Conservation (phyloP, 1,139 yeast species). For the Yamadazyma friedrichii region DNA sequence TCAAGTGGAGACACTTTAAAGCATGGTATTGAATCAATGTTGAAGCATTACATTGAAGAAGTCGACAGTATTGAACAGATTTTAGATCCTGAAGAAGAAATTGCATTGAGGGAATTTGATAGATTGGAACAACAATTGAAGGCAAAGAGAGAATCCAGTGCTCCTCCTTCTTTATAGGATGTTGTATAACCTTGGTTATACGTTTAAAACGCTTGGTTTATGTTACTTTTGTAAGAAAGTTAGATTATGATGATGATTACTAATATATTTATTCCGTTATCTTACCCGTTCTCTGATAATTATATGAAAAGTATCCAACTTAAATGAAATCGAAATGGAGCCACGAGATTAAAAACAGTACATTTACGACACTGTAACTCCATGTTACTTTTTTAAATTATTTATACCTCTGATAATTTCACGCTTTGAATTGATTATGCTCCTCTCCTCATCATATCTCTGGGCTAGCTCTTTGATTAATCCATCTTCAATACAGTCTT, state of each 20-base stretch:
- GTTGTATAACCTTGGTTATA: background rate
- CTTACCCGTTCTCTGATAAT: too few species aligned
- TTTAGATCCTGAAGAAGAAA: slow-evolving; percentile 45
- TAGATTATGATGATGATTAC: slow-evolving; percentile 2
- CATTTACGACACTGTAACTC: too few species aligned
- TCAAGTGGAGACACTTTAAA: slow-evolving; percentile 75
- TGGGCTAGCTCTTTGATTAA: slow-evolving; percentile 32
- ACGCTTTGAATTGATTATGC: slow-evolving; percentile 18
- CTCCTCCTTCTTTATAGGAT: slow-evolving; percentile 28
- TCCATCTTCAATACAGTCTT: slow-evolving; percentile 40
- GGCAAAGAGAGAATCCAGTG: slow-evolving; percentile 19
- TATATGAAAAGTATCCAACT: too few species aligned
- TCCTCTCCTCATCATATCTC: slow-evolving; percentile 22
- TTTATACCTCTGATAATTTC: slow-evolving; percentile 19
- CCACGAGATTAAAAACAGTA: too few species aligned
- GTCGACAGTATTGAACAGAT: slow-evolving; percentile 75
- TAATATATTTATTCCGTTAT: slow-evolving; percentile 5
- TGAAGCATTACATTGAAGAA: slow-evolving; percentile 81
- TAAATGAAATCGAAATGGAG: slow-evolving; percentile 1
- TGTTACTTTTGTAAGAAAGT: background rate
- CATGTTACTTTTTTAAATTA: slow-evolving; percentile 9
- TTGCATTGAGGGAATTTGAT: slow-evolving; percentile 68
- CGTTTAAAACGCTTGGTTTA: background rate
- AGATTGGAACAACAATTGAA: slow-evolving; percentile 52
- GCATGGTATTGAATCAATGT: slow-evolving; percentile 81